These are phyloP conservation scores for Talaromyces borbonicus DNA, from an alignment of 495 filamentous ascomycete species.

Conservation along the genomic window DNA sequence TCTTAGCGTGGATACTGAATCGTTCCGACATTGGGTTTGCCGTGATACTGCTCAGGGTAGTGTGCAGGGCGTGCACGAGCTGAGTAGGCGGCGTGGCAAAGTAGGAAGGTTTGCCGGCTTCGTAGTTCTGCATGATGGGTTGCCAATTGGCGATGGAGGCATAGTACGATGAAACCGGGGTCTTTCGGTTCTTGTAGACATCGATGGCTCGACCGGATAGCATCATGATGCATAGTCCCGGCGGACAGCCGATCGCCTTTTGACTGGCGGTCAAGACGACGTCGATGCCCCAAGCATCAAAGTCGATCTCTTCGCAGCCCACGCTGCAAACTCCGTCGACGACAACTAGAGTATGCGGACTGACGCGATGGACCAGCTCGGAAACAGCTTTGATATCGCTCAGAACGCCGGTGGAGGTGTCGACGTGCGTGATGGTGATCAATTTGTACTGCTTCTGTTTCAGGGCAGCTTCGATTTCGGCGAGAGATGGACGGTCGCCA, in stretches of 20 bases:
- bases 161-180: constrained; percentile 77
- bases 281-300: constrained; percentile 91
- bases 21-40: constrained; percentile 64
- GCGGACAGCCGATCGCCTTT: constrained; percentile 92
- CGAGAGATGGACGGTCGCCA: constrained; percentile 77
- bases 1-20: constrained; percentile 66
- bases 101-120: constrained; percentile 92
- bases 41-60: constrained; percentile 80
- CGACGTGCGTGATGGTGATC: constrained; percentile 91
- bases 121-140: constrained; percentile 98
- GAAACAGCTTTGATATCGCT: constrained; percentile 79
- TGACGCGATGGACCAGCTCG: constrained; percentile 72
- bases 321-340: constrained; percentile 97
- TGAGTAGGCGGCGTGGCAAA: constrained; percentile 96
- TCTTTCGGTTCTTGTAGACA: constrained; percentile 65
- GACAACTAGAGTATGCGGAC: constrained; percentile 79
- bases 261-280: constrained; percentile 89
- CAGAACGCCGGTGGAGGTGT: constrained; percentile 92
- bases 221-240: constrained; percentile 88
- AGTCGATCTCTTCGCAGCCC: constrained; percentile 87
- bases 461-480: constrained; percentile 77
- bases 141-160: constrained; percentile 95
- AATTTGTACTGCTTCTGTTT: constrained; percentile 84
- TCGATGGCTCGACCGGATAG: constrained; percentile 83
- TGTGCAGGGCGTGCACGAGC: constrained; percentile 88